phyloP scores from a whole-genome alignment of 768 basidiomycete species.

The Ramaria sp. region DNA sequence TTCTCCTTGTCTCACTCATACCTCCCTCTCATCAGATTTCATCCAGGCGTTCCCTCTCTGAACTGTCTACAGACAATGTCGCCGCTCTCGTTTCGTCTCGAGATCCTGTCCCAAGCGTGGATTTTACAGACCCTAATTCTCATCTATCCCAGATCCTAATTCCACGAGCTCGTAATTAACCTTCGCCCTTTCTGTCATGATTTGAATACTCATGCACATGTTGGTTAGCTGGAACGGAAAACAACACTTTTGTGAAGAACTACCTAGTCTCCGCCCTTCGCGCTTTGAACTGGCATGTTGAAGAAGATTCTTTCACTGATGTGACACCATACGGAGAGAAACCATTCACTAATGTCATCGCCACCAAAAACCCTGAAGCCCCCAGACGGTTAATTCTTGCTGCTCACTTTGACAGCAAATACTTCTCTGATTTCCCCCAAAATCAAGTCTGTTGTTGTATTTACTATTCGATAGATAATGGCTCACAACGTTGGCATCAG shows the following conservation, averaged over 20 bases:
- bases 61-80: conserved; percentile 43
- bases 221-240: conserved; percentile 52
- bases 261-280: conserved; percentile 69
- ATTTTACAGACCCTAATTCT: conserved; percentile 52
- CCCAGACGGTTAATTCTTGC: conserved; percentile 74
- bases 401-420: conserved; percentile 93
- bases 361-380: conserved; percentile 88
- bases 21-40: conserved; percentile 16
- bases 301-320: conserved; percentile 72
- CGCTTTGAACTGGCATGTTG: conserved; percentile 76
- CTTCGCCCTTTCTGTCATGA: conserved; percentile 4
- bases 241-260: conserved; percentile 72
- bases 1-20: neutral
- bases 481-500: conserved; percentile 28
- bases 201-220: conserved; percentile 5
- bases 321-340: conserved; percentile 74
- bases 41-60: conserved; percentile 26
- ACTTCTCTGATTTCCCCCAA: conserved; percentile 54
- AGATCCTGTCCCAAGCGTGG: conserved; percentile 59
- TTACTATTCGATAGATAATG: neutral
- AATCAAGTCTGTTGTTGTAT: conserved; percentile 52
- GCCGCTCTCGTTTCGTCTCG: conserved; percentile 37
- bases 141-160: conserved; percentile 80
- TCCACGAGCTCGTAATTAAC: conserved; percentile 61
- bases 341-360: conserved; percentile 83